These are phyloP conservation scores for Ceratocystis diversiconidia DNA, from an alignment of 2,329 filamentous ascomycete species.

Conservation along the genomic window DNA sequence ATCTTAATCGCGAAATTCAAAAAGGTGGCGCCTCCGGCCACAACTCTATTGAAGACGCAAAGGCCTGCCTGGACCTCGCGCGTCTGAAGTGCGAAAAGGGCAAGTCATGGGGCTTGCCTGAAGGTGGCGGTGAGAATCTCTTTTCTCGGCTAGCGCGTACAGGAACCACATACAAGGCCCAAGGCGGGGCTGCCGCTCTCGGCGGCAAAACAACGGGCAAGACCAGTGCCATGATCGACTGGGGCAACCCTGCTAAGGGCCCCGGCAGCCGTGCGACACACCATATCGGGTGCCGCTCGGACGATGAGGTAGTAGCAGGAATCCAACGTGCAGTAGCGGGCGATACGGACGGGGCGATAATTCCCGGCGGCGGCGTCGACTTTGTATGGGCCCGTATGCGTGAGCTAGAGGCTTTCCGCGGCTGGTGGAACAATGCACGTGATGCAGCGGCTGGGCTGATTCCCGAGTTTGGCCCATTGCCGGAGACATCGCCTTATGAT, in stretches of 20 bases:
- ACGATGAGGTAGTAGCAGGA: slow-evolving; percentile 42
- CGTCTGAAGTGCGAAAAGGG: slow-evolving; percentile 95
- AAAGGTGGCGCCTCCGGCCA: slow-evolving; percentile 63
- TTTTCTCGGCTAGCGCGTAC: slow-evolving; percentile 65
- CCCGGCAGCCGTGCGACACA: slow-evolving; percentile 42
- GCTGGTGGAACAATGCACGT: slow-evolving; percentile 52
- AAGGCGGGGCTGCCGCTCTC: slow-evolving; percentile 42
- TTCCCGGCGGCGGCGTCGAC: slow-evolving; percentile 47
- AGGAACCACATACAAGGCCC: slow-evolving; percentile 47
- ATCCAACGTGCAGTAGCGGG: slow-evolving; percentile 45
- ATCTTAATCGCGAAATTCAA: slow-evolving; percentile 76
- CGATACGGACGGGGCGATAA: slow-evolving; percentile 42
- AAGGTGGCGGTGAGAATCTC: slow-evolving; percentile 69
- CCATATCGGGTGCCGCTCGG: slow-evolving; percentile 42
- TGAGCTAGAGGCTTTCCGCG: slow-evolving; percentile 49
- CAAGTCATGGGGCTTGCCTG: slow-evolving; percentile 66
- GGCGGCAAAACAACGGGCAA: slow-evolving; percentile 43
- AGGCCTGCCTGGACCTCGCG: slow-evolving; percentile 78
- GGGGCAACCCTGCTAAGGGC: slow-evolving; percentile 60
- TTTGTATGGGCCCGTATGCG: slow-evolving; percentile 54
- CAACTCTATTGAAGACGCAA: slow-evolving; percentile 84
- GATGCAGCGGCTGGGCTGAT: slow-evolving; percentile 24
- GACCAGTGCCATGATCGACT: slow-evolving; percentile 69
- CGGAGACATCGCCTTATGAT: slow-evolving; percentile 19
- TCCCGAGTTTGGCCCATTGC: slow-evolving; percentile 15